Percentiles rank a stretch among this genome's conserved stretches.
These are phyloP conservation scores for Tulasnella sp. DNA, from an alignment of 768 basidiomycete species.

Conservation along the genomic window DNA sequence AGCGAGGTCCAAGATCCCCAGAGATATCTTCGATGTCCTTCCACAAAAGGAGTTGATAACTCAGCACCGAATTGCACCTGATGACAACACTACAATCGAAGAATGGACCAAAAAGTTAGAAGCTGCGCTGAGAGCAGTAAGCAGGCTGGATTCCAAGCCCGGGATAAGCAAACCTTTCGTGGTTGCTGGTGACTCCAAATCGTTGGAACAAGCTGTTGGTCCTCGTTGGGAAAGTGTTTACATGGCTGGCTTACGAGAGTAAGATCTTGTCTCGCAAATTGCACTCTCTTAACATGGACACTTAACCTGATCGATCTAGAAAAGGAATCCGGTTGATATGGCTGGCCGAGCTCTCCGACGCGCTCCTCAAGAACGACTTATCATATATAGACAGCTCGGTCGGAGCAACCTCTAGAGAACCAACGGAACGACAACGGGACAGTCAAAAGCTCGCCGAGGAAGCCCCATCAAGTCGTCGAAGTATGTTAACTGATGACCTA, in stretches of 20 bases:
- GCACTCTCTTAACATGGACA: not conserved
- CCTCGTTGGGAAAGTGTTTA: constrained; percentile 3
- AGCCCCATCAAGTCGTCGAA: not conserved
- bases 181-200: not conserved
- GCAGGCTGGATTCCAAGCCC: not conserved
- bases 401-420: not conserved
- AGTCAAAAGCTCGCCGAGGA: not conserved
- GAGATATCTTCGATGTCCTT: not conserved
- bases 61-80: not conserved
- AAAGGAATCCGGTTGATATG: constrained; percentile 10
- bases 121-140: not conserved
- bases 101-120: not conserved
- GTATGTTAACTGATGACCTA: not conserved
- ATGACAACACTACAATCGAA: not conserved
- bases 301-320: not conserved
- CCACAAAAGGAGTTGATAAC: not conserved
- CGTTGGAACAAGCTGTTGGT: not conserved
- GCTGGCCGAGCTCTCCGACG: constrained; percentile 2
- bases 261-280: not conserved
- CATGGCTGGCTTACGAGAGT: constrained; percentile 4
- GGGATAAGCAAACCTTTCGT: constrained; percentile 5
- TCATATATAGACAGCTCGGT: not conserved
- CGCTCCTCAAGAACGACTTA: constrained; percentile 9
- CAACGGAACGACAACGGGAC: not conserved
- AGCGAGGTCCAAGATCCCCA: not conserved